phyloP scores from a whole-genome alignment of 148 eudicot species.

The Rhododendron williamsianum region DNA sequence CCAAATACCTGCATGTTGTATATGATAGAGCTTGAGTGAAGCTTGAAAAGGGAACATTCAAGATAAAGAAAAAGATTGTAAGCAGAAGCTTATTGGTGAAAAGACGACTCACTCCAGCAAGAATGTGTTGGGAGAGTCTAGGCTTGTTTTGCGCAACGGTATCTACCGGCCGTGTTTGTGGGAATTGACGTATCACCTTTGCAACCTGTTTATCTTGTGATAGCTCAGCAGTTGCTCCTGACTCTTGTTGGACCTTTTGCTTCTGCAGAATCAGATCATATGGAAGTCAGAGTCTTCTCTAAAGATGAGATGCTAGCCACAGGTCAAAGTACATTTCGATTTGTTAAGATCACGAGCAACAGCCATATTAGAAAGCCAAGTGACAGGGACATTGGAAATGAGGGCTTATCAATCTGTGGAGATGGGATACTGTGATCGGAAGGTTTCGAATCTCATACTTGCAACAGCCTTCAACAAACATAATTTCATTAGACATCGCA shows the following conservation, averaged over 20 bases:
- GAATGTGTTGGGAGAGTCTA: slow-evolving; percentile 45
- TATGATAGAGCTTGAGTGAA: background rate
- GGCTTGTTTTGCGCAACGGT: slow-evolving; percentile 36
- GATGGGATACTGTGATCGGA: background rate
- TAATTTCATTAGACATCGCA: background rate
- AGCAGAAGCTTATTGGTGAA: background rate
- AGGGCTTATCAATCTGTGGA: background rate
- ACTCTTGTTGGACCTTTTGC: slow-evolving; percentile 43
- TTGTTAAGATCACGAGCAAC: background rate
- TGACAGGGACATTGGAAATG: background rate
- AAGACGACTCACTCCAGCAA: slow-evolving; percentile 37
- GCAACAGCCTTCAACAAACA: background rate
- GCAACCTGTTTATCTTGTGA: slow-evolving; percentile 25
- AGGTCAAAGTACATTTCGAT: background rate
- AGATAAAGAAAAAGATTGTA: background rate
- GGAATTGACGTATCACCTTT: slow-evolving; percentile 47
- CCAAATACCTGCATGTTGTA: slow-evolving; percentile 25
- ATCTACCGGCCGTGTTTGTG: slow-evolving; percentile 55
- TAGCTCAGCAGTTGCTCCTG: slow-evolving; percentile 25
- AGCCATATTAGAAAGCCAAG: background rate
- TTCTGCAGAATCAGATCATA: slow-evolving; percentile 36
- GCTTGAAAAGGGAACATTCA: background rate
- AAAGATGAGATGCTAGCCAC: background rate
- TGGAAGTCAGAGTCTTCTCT: background rate
- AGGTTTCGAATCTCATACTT: background rate